A percentile compares a stretch with the other conserved stretches of the same genome.
Conservation (phyloP, 2,329 filamentous ascomycete genomes). For the Fusarium caatingaense region DNA sequence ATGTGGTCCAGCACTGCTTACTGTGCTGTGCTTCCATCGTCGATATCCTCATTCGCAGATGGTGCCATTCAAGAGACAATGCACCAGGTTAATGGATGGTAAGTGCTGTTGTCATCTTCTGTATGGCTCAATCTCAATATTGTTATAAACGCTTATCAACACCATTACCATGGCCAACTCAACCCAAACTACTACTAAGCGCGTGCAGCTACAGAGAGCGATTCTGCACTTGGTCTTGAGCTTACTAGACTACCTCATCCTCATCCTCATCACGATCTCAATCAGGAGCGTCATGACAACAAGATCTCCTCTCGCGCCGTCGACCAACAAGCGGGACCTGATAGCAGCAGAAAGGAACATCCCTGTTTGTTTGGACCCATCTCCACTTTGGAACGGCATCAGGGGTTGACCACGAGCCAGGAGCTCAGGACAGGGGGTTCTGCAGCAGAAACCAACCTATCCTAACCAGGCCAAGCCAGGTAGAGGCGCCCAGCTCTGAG, state of each 20-base stretch:
- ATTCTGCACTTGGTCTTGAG: background rate
- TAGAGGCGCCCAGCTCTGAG: background rate
- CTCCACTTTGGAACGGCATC: slow-evolving; percentile 17
- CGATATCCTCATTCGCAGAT: slow-evolving; percentile 10
- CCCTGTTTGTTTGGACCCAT: slow-evolving; percentile 17
- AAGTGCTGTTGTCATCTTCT: background rate
- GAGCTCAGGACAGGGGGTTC: slow-evolving; percentile 15
- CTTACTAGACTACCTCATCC: slow-evolving; percentile 8
- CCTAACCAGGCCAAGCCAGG: slow-evolving; percentile 24
- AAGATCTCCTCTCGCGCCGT: slow-evolving; percentile 32
- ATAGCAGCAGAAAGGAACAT: slow-evolving; percentile 17
- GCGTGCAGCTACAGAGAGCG: background rate
- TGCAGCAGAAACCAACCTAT: slow-evolving; percentile 27
- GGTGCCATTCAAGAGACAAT: background rate
- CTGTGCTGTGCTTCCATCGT: background rate
- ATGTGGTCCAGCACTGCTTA: slow-evolving; percentile 4
- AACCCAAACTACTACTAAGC: slow-evolving; percentile 5
- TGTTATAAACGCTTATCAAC: background rate
- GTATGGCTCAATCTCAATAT: slow-evolving; percentile 2
- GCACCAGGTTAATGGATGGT: slow-evolving; percentile 1
- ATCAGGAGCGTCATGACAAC: slow-evolving; percentile 21
- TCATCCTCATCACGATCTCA: slow-evolving; percentile 29
- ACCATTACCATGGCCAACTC: background rate
- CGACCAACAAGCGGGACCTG: slow-evolving; percentile 33
- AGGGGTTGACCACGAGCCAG: slow-evolving; percentile 20